Evolutionary conservation across 116 monocot species (phyloP).

Genomic region (Zostera marina): DNA sequence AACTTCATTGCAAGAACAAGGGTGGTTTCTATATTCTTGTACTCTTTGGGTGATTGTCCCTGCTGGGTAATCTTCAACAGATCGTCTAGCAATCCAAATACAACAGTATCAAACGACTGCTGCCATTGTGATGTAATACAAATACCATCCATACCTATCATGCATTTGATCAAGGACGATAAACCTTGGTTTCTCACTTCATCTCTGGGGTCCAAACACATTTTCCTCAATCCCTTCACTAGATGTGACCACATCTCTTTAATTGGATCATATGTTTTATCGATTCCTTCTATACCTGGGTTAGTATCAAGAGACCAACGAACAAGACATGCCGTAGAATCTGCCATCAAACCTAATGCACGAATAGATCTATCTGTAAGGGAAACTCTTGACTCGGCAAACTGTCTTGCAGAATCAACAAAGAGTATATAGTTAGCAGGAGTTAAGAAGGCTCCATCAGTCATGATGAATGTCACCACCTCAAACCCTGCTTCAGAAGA

Average conservation of each 20-base stretch:
- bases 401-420: conserved; percentile 57
- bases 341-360: conserved; percentile 60
- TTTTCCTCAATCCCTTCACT: conserved; percentile 43
- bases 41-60: conserved; percentile 57
- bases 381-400: conserved; percentile 71
- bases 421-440: conserved; percentile 56
- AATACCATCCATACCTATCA: conserved; percentile 45
- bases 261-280: conserved; percentile 50
- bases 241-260: conserved; percentile 71
- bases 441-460: conserved; percentile 51
- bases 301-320: conserved; percentile 45
- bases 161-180: conserved; percentile 47
- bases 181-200: conserved; percentile 72
- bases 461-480: conserved; percentile 66
- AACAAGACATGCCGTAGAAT: conserved; percentile 29
- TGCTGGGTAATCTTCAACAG: conserved; percentile 48
- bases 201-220: conserved; percentile 70
- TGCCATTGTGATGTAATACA: conserved; percentile 33
- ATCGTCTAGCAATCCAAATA: conserved; percentile 60
- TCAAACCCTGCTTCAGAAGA: conserved; percentile 80
- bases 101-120: conserved; percentile 48
- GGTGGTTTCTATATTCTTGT: conserved; percentile 59
- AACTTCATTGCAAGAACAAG: conserved; percentile 56
- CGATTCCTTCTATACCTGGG: conserved; percentile 31
- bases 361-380: conserved; percentile 35